Evolutionary conservation across 495 filamentous ascomycete species (phyloP).

Genomic region (Daldinia concentrica): DNA sequence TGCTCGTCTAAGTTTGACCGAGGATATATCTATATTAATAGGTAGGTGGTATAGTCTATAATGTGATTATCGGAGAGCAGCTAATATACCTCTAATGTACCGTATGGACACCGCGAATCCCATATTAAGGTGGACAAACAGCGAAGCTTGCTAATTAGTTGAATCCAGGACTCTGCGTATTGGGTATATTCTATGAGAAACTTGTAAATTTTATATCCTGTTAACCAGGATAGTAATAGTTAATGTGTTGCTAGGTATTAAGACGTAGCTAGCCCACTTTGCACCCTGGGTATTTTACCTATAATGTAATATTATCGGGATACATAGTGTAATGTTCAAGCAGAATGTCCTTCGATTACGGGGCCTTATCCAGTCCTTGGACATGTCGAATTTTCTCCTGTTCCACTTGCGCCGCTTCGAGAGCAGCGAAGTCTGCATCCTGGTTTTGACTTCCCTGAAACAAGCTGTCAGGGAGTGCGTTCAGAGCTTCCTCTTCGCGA

Average conservation of each 20-base stretch:
- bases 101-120: no score
- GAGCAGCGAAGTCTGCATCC: conserved; percentile 35
- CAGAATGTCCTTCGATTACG: not conserved
- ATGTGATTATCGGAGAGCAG: no score
- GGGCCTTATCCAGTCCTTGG: conserved; percentile 41
- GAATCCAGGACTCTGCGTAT: not conserved
- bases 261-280: not conserved
- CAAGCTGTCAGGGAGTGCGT: conserved; percentile 61
- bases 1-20: no score
- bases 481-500: conserved; percentile 70
- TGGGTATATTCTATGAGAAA: not conserved
- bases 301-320: not conserved
- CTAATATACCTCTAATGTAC: no score
- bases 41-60: no score
- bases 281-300: not conserved
- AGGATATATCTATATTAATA: no score
- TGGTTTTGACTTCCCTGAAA: conserved; percentile 45
- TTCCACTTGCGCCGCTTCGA: conserved; percentile 40
- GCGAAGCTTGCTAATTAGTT: no score
- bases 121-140: no score
- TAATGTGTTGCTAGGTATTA: no score
- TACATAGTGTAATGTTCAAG: not conserved
- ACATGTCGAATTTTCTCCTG: conserved; percentile 43
- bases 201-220: not conserved
- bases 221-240: not conserved